These are phyloP conservation scores for Yamadazyma mexicana DNA, from an alignment of 1,139 yeast species.

Conservation along the genomic window DNA sequence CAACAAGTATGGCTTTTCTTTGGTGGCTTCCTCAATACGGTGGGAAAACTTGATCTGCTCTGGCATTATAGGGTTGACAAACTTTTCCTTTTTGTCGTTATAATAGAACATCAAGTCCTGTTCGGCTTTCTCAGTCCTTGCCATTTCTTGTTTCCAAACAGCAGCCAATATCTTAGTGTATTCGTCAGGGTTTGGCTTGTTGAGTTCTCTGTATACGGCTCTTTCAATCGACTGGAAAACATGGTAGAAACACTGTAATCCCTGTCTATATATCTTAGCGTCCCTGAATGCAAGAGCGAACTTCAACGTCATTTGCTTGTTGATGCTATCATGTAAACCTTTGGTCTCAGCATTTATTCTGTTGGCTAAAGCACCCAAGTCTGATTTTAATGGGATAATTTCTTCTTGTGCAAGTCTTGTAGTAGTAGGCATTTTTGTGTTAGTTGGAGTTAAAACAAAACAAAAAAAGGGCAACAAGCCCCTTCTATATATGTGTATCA, in stretches of 20 bases:
- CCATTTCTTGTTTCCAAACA: slow-evolving; percentile 73
- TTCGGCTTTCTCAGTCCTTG: slow-evolving; percentile 58
- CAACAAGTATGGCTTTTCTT: slow-evolving; percentile 66
- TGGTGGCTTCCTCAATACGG: slow-evolving; percentile 56
- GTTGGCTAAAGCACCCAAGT: slow-evolving; percentile 79
- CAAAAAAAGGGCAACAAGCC: slow-evolving; percentile 1
- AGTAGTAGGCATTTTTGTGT: background rate
- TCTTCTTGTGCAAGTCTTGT: slow-evolving; percentile 42
- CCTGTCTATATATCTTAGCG: slow-evolving; percentile 76
- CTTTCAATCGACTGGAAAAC: slow-evolving; percentile 70
- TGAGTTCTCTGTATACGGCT: slow-evolving; percentile 49
- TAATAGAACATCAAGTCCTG: slow-evolving; percentile 70
- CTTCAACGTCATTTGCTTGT: slow-evolving; percentile 67
- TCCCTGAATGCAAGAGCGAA: slow-evolving; percentile 77
- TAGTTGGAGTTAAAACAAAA: background rate
- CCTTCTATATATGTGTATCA: slow-evolving; percentile 1
- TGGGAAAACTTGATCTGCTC: slow-evolving; percentile 62
- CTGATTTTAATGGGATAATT: slow-evolving; percentile 69
- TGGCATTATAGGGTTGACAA: slow-evolving; percentile 54
- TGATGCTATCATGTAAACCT: slow-evolving; percentile 63
- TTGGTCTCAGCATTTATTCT: slow-evolving; percentile 72
- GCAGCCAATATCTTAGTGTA: slow-evolving; percentile 45
- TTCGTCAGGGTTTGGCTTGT: slow-evolving; percentile 29
- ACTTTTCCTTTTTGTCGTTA: slow-evolving; percentile 54
- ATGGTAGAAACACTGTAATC: slow-evolving; percentile 75